phyloP scores from a whole-genome alignment of 2,329 filamentous ascomycete species.

The Dothidotthia symphoricarpi region DNA sequence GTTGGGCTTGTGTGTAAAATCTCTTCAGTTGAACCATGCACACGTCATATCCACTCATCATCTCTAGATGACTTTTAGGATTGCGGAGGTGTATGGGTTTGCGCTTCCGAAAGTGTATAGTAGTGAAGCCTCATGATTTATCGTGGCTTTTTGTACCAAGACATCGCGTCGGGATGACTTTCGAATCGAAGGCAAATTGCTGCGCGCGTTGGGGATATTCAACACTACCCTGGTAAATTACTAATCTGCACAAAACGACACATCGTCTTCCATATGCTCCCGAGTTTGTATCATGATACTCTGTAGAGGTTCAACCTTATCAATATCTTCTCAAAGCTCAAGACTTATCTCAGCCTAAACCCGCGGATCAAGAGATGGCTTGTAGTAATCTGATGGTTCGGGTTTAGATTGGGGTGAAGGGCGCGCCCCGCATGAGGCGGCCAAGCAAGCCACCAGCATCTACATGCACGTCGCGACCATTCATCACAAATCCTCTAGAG shows the following conservation, averaged over 20 bases:
- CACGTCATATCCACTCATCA: conserved; percentile 24
- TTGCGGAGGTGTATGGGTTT: neutral
- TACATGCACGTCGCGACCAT: conserved; percentile 16
- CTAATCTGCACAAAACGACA: conserved; percentile 2
- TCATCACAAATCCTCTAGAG: conserved; percentile 8
- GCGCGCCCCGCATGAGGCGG: conserved; percentile 14
- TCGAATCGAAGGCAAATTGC: conserved; percentile 2
- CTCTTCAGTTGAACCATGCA: conserved; percentile 21
- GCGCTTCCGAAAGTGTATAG: conserved; percentile 4
- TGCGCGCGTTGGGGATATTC: conserved; percentile 4
- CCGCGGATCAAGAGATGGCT: too few relatives aligned
- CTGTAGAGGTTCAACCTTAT: too few relatives aligned
- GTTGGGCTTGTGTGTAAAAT: conserved; percentile 16
- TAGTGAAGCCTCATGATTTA: conserved; percentile 1
- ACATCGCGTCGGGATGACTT: conserved; percentile 2
- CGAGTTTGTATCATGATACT: too few relatives aligned
- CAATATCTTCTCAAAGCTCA: too few relatives aligned
- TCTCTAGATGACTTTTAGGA: conserved; percentile 11
- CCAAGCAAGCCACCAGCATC: conserved; percentile 17
- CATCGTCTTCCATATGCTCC: too few relatives aligned
- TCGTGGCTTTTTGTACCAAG: conserved; percentile 1
- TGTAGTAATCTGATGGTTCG: neutral
- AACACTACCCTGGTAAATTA: conserved; percentile 3
- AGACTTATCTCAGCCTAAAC: too few relatives aligned
- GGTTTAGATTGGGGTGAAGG: conserved; percentile 4